Conservation (phyloP, 352 stramenopile species). For the Phytophthora fragariaefolia region DNA sequence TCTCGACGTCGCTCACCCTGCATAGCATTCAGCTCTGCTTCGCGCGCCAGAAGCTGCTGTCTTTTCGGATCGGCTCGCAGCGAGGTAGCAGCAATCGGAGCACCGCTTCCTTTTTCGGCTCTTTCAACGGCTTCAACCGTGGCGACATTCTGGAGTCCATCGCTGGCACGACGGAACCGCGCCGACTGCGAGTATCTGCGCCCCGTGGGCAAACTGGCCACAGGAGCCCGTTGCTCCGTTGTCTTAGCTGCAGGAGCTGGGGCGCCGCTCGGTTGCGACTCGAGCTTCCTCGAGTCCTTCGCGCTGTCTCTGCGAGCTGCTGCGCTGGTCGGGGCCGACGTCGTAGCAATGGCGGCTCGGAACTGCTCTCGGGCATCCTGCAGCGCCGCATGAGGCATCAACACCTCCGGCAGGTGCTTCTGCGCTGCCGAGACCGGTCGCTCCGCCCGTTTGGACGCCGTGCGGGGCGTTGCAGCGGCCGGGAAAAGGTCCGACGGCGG, state of each 20-base stretch:
- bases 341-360: slow-evolving; percentile 21
- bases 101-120: neutral
- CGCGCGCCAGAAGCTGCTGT: slow-evolving; percentile 32
- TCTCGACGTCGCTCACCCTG: slow-evolving; percentile 27
- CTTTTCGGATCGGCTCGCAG: slow-evolving; percentile 33
- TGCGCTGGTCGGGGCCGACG: neutral
- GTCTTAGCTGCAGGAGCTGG: neutral
- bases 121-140: slow-evolving; percentile 4
- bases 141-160: neutral
- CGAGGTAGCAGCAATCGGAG: neutral
- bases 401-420: slow-evolving; percentile 11
- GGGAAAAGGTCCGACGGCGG: slow-evolving; percentile 37
- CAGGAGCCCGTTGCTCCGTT: neutral
- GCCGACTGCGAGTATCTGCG: slow-evolving; percentile 12
- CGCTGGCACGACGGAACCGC: slow-evolving; percentile 7
- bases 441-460: neutral
- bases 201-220: slow-evolving; percentile 7
- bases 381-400: neutral
- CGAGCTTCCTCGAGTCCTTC: slow-evolving; percentile 4
- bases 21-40: slow-evolving; percentile 28
- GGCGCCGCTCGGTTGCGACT: neutral
- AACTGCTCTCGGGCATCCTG: slow-evolving; percentile 26
- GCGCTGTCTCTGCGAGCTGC: slow-evolving; percentile 1
- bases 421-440: neutral
- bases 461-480: neutral